Conservation (phyloP, 345 rosid species). For the Aquilaria sinensis region DNA sequence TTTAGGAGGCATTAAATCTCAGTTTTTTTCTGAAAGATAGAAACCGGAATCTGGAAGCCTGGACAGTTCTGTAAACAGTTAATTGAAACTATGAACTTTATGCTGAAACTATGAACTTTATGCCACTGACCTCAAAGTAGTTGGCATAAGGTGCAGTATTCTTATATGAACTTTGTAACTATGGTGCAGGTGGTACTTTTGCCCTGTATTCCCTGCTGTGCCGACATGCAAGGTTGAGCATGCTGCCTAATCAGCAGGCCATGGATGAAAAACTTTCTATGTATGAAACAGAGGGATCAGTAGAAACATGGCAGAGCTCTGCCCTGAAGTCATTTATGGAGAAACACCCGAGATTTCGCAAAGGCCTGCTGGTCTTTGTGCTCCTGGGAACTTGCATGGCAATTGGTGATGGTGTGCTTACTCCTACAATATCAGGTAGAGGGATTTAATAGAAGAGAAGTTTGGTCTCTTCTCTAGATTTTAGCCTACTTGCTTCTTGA, state of each 20-base stretch:
- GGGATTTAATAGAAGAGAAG: neutral
- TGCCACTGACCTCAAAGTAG: too few species aligned
- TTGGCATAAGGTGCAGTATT: conserved; percentile 11
- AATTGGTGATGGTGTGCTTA: conserved; percentile 67
- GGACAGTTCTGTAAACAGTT: neutral
- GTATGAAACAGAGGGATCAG: conserved; percentile 39
- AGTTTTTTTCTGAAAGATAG: neutral
- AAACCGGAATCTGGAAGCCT: neutral
- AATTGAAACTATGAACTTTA: neutral
- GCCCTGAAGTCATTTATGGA: conserved; percentile 47
- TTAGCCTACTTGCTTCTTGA: neutral
- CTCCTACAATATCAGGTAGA: conserved; percentile 86
- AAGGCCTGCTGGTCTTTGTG: conserved; percentile 50
- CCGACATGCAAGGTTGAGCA: conserved; percentile 58
- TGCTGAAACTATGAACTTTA: too few species aligned
- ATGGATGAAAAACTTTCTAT: conserved; percentile 66
- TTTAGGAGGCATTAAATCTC: too few species aligned
- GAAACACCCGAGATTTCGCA: conserved; percentile 45
- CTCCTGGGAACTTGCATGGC: conserved; percentile 80
- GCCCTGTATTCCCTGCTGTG: conserved; percentile 89
- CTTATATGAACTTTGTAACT: conserved; percentile 17
- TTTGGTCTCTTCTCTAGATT: neutral
- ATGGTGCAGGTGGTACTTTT: conserved; percentile 74
- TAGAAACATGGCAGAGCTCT: conserved; percentile 45
- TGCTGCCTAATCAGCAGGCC: conserved; percentile 82